Evolutionary conservation across 495 filamentous ascomycete genomes (phyloP), one percentile per base, ranked within the genome.

Genomic region (Paragyromitra xinjiangensis): DNA sequence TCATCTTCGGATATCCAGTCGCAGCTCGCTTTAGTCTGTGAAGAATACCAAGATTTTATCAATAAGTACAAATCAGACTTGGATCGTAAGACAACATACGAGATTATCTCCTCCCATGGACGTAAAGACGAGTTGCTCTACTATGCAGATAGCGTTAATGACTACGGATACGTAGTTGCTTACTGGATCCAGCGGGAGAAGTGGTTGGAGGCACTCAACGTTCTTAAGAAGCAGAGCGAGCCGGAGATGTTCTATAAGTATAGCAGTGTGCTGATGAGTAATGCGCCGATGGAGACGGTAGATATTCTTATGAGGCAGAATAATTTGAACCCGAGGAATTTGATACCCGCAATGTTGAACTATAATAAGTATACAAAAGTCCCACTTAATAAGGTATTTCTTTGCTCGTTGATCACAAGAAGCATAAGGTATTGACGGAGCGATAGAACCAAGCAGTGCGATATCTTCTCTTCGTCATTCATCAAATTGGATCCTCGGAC

Each of bases 161-260:
- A 99, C 83, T 91, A 95, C 85, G 95, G 95, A 82, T 98, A 95
- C 81, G 94, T 98, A 40, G 86, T 99, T 22, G 91, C 92, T 0
- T 99, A 99, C 85, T 99, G 96, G 96, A 91, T 98, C 29, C 96
- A 98, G 83, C 88, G 95, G 69, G 95, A 98, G 84, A 90, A 93
- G 78, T 99, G 95, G 95, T 83, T 88, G n/a, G 93, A 97, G 76
- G 92, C 94, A 4, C 84, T 99, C 78, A 89, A 90, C 71, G 93
- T 98, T 44, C 86, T 99, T 19, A 95, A 97, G 83, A 91, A 91
- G 80, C 95, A 99, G 84, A 95, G 91, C 40, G 92, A 97, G 58
- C 89, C 93, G 0, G 93, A 97, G 64, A 91, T 97, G 64, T 98
- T 98, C 83, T 98, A 98, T 86, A 92, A 92, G 62, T 97, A 97